Evolutionary conservation across 2,329 filamentous ascomycete species (phyloP).

Genomic region (Aspergillus flavus): DNA sequence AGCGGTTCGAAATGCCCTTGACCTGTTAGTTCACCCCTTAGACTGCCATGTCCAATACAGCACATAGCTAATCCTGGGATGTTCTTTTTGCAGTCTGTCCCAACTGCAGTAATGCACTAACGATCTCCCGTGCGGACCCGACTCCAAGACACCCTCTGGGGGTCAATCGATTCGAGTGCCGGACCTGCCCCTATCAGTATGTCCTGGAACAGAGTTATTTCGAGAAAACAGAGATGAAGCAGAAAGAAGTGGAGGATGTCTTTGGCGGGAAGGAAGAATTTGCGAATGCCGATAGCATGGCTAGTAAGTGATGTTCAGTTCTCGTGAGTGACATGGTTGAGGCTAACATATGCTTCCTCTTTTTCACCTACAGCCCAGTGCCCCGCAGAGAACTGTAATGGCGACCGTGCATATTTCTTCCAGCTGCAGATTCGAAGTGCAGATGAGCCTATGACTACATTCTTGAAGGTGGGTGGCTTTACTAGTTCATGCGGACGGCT

Average conservation of each 20-base stretch:
- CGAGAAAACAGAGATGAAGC: constrained; percentile 77
- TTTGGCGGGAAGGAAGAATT: constrained; percentile 86
- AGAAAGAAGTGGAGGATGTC: constrained; percentile 86
- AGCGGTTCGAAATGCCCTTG: constrained; percentile 36
- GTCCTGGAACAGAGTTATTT: constrained; percentile 77
- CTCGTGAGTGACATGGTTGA: constrained; percentile 2
- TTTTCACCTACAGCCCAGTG: constrained; percentile 67
- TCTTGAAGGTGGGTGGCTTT: constrained; percentile 70
- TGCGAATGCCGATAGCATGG: constrained; percentile 86
- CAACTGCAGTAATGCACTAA: constrained; percentile 53
- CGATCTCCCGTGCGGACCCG: constrained; percentile 46
- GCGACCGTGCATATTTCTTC: constrained; percentile 86
- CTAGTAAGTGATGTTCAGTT: constrained; percentile 47
- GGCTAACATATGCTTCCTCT: constrained; percentile 17
- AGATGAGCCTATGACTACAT: constrained; percentile 97
- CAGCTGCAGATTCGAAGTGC: constrained; percentile 97
- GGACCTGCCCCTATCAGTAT: constrained; percentile 92
- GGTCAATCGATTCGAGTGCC: constrained; percentile 86
- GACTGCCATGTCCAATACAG: background rate
- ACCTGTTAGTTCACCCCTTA: constrained; percentile 34
- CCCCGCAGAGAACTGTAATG: constrained; percentile 76
- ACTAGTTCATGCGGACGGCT: constrained; percentile 18
- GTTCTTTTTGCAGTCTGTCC: constrained; percentile 45
- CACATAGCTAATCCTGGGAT: constrained; percentile 20
- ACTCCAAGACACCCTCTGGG: constrained; percentile 44